phyloP scores from a whole-genome alignment of 257 asterid genomes.

The Henckelia pumila region DNA sequence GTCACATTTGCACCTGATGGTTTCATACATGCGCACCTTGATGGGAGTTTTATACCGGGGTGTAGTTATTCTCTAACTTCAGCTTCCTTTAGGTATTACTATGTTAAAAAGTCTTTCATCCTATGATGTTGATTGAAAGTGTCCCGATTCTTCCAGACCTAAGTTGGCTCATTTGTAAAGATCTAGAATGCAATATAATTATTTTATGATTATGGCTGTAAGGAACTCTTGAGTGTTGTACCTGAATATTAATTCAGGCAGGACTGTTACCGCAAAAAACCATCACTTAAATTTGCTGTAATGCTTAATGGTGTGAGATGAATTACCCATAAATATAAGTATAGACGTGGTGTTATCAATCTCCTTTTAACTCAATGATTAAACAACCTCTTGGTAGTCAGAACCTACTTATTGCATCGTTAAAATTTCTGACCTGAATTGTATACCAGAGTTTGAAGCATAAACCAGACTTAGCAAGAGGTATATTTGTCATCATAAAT shows the following conservation, averaged over 20 bases:
- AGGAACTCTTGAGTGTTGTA: not conserved
- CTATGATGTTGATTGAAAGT: not conserved
- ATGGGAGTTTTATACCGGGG: not conserved
- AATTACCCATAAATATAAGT: no score
- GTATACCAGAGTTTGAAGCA: not conserved
- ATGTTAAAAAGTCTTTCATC: not conserved
- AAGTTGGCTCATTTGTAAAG: not conserved
- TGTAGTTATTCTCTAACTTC: conserved; percentile 3
- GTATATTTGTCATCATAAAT: conserved; percentile 12
- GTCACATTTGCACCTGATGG: conserved; percentile 1
- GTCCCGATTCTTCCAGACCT: not conserved
- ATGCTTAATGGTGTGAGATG: no score
- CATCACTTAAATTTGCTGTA: no score
- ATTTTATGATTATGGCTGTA: not conserved
- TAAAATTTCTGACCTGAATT: no score
- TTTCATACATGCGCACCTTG: conserved; percentile 10
- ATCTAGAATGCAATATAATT: conserved; percentile 1
- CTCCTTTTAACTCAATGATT: no score
- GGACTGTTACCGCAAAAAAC: not conserved
- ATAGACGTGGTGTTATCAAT: no score
- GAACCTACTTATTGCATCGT: no score
- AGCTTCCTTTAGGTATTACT: conserved; percentile 13
- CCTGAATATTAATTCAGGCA: not conserved
- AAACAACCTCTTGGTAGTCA: no score
- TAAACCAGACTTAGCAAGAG: conserved; percentile 6